Evolutionary conservation across 306 rosid genomes (phyloP), one percentile per base, ranked within the genome.

Genomic region (Benincasa hispida): DNA sequence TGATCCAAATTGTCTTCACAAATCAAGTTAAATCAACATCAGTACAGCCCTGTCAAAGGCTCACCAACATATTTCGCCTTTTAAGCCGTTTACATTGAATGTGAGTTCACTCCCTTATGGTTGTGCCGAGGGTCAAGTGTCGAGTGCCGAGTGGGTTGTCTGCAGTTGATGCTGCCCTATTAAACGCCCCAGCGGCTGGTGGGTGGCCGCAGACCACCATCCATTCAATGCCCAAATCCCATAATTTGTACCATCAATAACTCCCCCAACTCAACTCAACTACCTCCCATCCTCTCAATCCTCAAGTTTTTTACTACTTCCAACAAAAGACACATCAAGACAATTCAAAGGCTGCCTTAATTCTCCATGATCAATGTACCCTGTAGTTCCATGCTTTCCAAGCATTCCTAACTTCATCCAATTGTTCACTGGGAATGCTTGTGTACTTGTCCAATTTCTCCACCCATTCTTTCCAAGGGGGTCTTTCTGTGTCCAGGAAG

Each of bases 391-490:
- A 58, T 56, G 80, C 80, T 75, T 76, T 86, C 97, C 95, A 89
- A 74, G 90, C 97, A 30, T 76, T 84, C 83, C 96, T 88, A 55
- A 92, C 88, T 83, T 89, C 90, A 61, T 92, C 88, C 77, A 92
- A 65, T 72, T 92, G 75, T 79, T 57, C 75, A 73, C 84, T 81
- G 53, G 95, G 92, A 83, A 92, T 85, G 86, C 92, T 81, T 13
- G 95, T 81, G 85, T 85, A 65, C 68, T 45, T 81, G 57, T 92
- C 93, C 89, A 92, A 82, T 8, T 87, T 92, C 79, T 90, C 96
- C 75, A 89, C 91, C 96, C 99, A 94, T 65, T 84, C 79, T 24
- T 28, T 79, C 96, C 95, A 94, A 58, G 93, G 99, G 79, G 89
- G 79, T n/a, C 81, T 84, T 45, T 90, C 80, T 14, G 95, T 86